Evolutionary conservation across 495 filamentous ascomycete species (phyloP).

Genomic region (Penicillium chermesinum): DNA sequence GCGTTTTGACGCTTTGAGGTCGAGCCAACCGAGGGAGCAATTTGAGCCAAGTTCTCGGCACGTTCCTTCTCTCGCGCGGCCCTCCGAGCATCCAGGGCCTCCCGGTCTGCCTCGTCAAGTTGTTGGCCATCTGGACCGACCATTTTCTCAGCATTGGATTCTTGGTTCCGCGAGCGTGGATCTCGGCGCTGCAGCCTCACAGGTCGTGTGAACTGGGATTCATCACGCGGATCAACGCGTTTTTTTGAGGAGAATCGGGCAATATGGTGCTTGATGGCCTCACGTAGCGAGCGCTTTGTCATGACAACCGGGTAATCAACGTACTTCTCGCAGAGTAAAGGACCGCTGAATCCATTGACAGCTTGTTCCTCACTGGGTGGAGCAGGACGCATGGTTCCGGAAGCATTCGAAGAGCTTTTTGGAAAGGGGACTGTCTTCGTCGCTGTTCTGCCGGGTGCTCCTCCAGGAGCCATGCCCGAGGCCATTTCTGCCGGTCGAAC

Average conservation of each 20-base stretch:
- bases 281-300: slow-evolving; percentile 72
- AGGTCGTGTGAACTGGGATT: slow-evolving; percentile 78
- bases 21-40: slow-evolving; percentile 65
- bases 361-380: slow-evolving; percentile 34
- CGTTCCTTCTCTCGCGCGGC: slow-evolving; percentile 76
- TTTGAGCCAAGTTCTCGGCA: slow-evolving; percentile 78
- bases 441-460: slow-evolving; percentile 3
- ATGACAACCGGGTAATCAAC: slow-evolving; percentile 69
- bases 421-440: slow-evolving; percentile 23
- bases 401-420: slow-evolving; percentile 3
- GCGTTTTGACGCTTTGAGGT: slow-evolving; percentile 56
- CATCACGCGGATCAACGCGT: slow-evolving; percentile 64
- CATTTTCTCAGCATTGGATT: slow-evolving; percentile 36
- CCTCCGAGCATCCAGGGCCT: slow-evolving; percentile 62
- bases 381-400: slow-evolving; percentile 12
- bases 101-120: slow-evolving; percentile 62
- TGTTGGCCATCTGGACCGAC: slow-evolving; percentile 36
- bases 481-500: slow-evolving; percentile 26
- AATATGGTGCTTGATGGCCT: slow-evolving; percentile 80
- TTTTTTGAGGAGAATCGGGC: slow-evolving; percentile 67
- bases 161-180: slow-evolving; percentile 61
- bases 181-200: slow-evolving; percentile 85
- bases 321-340: slow-evolving; percentile 45
- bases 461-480: slow-evolving; percentile 8
- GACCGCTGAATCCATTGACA: slow-evolving; percentile 57